Conservation (phyloP, 495 filamentous ascomycete genomes). For the Haplographium delicatum region DNA sequence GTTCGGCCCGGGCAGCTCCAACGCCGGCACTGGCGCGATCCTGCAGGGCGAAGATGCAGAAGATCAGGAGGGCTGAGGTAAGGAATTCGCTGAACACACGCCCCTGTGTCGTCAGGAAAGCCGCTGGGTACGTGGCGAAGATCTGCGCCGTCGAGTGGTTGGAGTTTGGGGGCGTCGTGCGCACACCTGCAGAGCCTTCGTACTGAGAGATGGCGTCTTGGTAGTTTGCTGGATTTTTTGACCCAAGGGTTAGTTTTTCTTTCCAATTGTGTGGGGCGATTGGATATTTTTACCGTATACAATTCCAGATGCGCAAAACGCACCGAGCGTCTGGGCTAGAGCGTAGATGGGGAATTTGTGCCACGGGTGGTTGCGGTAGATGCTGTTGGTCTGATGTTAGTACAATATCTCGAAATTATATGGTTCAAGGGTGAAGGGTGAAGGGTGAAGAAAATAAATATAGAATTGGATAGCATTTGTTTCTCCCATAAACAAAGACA, state of each 20-base stretch:
- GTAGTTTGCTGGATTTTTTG: slow-evolving; percentile 47
- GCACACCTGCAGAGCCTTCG: slow-evolving; percentile 37
- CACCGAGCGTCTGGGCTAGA: slow-evolving; percentile 49
- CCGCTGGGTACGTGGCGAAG: slow-evolving; percentile 61
- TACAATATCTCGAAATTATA: background rate
- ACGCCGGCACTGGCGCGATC: slow-evolving; percentile 48
- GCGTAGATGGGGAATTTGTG: slow-evolving; percentile 49
- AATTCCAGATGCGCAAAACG: slow-evolving; percentile 47
- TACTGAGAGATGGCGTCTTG: slow-evolving; percentile 47
- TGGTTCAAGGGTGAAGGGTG: too few relatives aligned
- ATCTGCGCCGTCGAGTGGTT: slow-evolving; percentile 55
- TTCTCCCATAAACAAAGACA: too few relatives aligned
- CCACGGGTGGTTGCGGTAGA: slow-evolving; percentile 60
- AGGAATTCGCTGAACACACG: slow-evolving; percentile 65
- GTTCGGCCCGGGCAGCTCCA: too few relatives aligned
- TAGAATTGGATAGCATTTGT: too few relatives aligned
- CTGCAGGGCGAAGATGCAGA: slow-evolving; percentile 61
- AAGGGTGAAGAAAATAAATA: background rate
- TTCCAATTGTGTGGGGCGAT: too few relatives aligned
- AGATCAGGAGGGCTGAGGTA: slow-evolving; percentile 56
- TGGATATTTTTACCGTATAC: slow-evolving; percentile 37
- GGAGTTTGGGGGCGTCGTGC: slow-evolving; percentile 25
- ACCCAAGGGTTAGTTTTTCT: background rate
- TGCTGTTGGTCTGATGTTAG: slow-evolving; percentile 34
- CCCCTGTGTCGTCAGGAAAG: slow-evolving; percentile 53